Percentiles rank a stretch among this genome's conserved stretches.
Evolutionary conservation across 2,329 filamentous ascomycete species (phyloP).

Genomic region (Delphinella strobiligena): DNA sequence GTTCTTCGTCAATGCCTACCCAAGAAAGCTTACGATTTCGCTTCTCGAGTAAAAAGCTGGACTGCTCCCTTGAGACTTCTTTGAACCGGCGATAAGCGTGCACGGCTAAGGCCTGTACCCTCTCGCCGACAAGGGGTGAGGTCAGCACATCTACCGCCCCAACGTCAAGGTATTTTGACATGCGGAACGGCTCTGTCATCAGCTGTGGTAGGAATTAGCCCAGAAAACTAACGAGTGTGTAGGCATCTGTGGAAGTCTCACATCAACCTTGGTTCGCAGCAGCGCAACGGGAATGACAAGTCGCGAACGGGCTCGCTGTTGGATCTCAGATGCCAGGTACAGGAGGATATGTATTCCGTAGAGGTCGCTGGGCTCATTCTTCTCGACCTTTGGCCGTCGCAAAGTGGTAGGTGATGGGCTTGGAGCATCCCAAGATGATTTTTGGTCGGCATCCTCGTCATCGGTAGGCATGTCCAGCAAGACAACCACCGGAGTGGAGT

Average conservation of each 20-base stretch:
- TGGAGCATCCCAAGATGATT: conserved; percentile 27
- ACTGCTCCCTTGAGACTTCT: conserved; percentile 61
- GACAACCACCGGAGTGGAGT: conserved; percentile 26
- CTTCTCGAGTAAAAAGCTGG: conserved; percentile 58
- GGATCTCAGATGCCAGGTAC: conserved; percentile 29
- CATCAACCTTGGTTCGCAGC: conserved; percentile 17
- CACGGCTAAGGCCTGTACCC: conserved; percentile 63
- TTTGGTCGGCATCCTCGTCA: conserved; percentile 28
- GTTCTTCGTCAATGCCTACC: conserved; percentile 76
- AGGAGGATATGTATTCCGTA: conserved; percentile 31
- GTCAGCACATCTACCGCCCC: conserved; percentile 79
- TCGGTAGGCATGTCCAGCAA: conserved; percentile 32
- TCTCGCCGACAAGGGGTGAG: conserved; percentile 62
- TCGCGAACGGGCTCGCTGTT: conserved; percentile 26
- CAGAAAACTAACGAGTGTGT: neutral
- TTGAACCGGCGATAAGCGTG: conserved; percentile 76
- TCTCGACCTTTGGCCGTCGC: conserved; percentile 16
- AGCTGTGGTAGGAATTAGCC: conserved; percentile 7
- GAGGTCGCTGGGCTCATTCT: conserved; percentile 26
- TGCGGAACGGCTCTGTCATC: conserved; percentile 4
- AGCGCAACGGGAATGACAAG: conserved; percentile 29
- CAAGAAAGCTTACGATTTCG: conserved; percentile 76
- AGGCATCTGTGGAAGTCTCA: neutral
- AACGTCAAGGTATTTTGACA: conserved; percentile 47
- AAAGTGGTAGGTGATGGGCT: conserved; percentile 27